Base-by-base conservation (phyloP, 768 basidiomycete genomes). In the Rossbeevera mucosa region DNA sequence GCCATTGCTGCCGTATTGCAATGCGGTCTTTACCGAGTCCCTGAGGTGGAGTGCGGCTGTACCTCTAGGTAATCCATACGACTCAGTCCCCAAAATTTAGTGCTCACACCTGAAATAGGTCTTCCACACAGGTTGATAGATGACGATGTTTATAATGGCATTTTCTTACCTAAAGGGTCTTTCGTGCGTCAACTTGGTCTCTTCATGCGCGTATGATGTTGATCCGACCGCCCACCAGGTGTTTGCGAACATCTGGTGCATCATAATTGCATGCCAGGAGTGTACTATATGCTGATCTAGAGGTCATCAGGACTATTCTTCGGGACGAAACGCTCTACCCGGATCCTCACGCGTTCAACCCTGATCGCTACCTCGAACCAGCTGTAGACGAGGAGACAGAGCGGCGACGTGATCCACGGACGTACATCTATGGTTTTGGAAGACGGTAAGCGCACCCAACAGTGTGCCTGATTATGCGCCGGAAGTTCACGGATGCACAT, bases 111-210 rank as follows among this genome's bases (percentile, higher is more conserved):
- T 7, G 14, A 22, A 48, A 38, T 36, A 85, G 85, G 75, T 50
- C 74, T 87, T 36, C 85, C 85, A 0, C 85, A 86, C 53, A 74
- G 82, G 43, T 57, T 83, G 59, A 82, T 76, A 72, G 78, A 85
- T 62, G 81, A 86, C 56, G 83, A 88, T 59, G 65, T 81, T 33
- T 87, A 86, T 61, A 66, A 76, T 25, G 80, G 76, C 11, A 74
- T 75, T 72, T 71, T 74, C 50, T 79, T 87, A 47, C 83, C 84
- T 28, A 80, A 82, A 61, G 85, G 85, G 12, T 76, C 84, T 4
- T 63, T 85, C 57, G 80, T 80, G 46, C 50, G 73, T 67, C 16
- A 2, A 33, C 44, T 13, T 11, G 3, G 20, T 20, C 7, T 36
- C 11, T 42, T 26, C 0, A 4, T 33, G 42, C 38, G 29, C 51